Evolutionary conservation across 2,329 filamentous ascomycete genomes (phyloP).

Genomic region (Penicillium concentricum): DNA sequence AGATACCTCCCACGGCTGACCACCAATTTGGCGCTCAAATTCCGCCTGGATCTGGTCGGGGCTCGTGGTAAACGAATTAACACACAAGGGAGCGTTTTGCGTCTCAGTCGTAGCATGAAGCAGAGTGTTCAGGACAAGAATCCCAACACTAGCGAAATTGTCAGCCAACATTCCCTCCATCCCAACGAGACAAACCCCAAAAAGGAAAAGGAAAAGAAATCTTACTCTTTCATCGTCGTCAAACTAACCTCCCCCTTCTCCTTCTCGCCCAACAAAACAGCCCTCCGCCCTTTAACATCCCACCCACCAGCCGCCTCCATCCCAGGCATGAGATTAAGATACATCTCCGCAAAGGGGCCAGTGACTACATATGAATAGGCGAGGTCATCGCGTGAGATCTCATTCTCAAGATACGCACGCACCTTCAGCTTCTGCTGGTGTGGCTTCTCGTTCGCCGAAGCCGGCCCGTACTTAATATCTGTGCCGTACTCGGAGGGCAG

Average conservation of each 20-base stretch:
- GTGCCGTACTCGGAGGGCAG: slow-evolving; percentile 68
- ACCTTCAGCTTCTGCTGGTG: slow-evolving; percentile 70
- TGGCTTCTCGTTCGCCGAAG: slow-evolving; percentile 61
- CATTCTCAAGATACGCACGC: slow-evolving; percentile 56
- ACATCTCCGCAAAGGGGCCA: slow-evolving; percentile 67
- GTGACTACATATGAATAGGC: slow-evolving; percentile 68
- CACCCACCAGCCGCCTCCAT: slow-evolving; percentile 55
- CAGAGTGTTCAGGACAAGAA: slow-evolving; percentile 62
- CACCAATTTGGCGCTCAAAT: slow-evolving; percentile 64
- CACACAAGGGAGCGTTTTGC: slow-evolving; percentile 59
- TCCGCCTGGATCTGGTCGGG: slow-evolving; percentile 63
- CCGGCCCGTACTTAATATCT: slow-evolving; percentile 61
- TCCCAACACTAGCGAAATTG: slow-evolving; percentile 57
- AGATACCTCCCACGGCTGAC: slow-evolving; percentile 53
- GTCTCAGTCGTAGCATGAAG: slow-evolving; percentile 52
- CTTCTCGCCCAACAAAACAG: slow-evolving; percentile 58
- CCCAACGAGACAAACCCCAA: background rate
- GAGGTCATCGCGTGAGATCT: slow-evolving; percentile 51
- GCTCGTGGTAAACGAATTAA: slow-evolving; percentile 70
- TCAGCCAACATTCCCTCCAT: slow-evolving; percentile 1
- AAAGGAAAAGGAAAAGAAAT: slow-evolving; percentile 14
- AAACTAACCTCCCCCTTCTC: slow-evolving; percentile 64
- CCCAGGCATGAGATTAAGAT: slow-evolving; percentile 46
- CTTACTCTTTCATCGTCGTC: slow-evolving; percentile 70
- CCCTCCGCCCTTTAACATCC: slow-evolving; percentile 57